Conservation (phyloP, 352 stramenopile genomes). For the Sclerospora graminicola region DNA sequence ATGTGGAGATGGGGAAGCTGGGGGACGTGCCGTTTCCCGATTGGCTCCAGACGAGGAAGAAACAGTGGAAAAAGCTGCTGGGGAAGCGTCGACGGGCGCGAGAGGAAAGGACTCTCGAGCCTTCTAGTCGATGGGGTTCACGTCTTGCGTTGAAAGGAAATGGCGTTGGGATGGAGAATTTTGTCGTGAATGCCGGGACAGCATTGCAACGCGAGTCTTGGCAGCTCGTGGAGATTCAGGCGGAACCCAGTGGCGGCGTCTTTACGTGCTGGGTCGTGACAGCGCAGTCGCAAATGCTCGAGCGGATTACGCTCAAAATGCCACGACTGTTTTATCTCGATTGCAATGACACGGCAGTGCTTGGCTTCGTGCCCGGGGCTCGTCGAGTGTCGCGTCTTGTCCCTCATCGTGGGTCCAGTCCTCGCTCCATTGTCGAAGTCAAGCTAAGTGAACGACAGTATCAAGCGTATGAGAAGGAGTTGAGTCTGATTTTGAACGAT, state of each 20-base stretch:
- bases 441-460: constrained; percentile 62
- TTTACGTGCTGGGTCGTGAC: constrained; percentile 96
- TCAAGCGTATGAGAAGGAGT: constrained; percentile 62
- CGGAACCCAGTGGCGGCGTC: constrained; percentile 65
- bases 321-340: constrained; percentile 59
- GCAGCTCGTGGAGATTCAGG: constrained; percentile 77
- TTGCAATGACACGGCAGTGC: constrained; percentile 57
- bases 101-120: constrained; percentile 22
- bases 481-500: constrained; percentile 74
- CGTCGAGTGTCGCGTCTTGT: constrained; percentile 48
- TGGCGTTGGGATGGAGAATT: constrained; percentile 74
- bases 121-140: too few species aligned
- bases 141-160: constrained; percentile 12
- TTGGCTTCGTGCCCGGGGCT: constrained; percentile 46
- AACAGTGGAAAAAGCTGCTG: constrained; percentile 56
- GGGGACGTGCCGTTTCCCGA: constrained; percentile 44
- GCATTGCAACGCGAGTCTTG: constrained; percentile 54
- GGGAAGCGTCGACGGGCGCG: constrained; percentile 46
- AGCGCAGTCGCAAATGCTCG: constrained; percentile 52
- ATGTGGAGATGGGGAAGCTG: constrained; percentile 32
- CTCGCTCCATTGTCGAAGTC: constrained; percentile 54
- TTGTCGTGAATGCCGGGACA: constrained; percentile 51
- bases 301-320: constrained; percentile 64
- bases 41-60: constrained; percentile 64
- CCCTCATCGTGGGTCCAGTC: constrained; percentile 42